These are phyloP conservation scores for Auricularia cornea DNA, from an alignment of 768 basidiomycete genomes.

Conservation along the genomic window DNA sequence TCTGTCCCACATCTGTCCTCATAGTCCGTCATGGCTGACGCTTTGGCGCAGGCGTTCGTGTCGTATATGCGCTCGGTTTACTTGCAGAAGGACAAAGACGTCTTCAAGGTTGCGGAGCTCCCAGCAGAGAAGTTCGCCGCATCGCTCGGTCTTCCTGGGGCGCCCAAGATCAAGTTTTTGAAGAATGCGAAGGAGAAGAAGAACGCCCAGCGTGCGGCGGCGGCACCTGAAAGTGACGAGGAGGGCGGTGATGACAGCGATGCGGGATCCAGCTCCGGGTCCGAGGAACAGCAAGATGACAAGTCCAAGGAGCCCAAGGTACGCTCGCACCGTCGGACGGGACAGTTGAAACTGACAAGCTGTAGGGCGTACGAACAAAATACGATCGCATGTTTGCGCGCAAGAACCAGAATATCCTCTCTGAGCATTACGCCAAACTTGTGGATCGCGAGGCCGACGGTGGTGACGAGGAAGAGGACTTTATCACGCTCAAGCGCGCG, in stretches of 20 bases:
- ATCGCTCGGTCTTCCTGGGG: constrained; percentile 86
- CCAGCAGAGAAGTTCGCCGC: constrained; percentile 81
- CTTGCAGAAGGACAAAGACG: constrained; percentile 86
- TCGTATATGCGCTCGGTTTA: constrained; percentile 91
- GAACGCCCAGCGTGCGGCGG: constrained; percentile 50
- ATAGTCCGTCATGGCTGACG: neutral
- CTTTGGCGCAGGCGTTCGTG: constrained; percentile 69
- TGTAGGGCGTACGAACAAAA: constrained; percentile 63
- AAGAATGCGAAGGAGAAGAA: constrained; percentile 64
- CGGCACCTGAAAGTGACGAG: constrained; percentile 16
- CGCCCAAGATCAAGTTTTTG: constrained; percentile 91
- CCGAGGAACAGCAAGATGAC: constrained; percentile 19
- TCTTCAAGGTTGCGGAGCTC: constrained; percentile 80
- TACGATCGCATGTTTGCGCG: constrained; percentile 98
- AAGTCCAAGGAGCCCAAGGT: constrained; percentile 26
- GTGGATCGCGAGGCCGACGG: constrained; percentile 55
- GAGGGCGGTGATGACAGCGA: constrained; percentile 22
- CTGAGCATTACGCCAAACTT: constrained; percentile 83
- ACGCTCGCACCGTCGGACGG: too few relatives aligned
- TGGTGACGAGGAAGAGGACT: constrained; percentile 58
- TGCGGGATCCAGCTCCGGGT: constrained; percentile 17
- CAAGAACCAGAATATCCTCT: constrained; percentile 88
- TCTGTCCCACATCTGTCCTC: neutral
- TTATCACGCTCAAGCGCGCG: constrained; percentile 88
- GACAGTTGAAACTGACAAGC: too few relatives aligned